phyloP scores from a whole-genome alignment of 2,329 filamentous ascomycete genomes.

The Trichoderma polysporum region DNA sequence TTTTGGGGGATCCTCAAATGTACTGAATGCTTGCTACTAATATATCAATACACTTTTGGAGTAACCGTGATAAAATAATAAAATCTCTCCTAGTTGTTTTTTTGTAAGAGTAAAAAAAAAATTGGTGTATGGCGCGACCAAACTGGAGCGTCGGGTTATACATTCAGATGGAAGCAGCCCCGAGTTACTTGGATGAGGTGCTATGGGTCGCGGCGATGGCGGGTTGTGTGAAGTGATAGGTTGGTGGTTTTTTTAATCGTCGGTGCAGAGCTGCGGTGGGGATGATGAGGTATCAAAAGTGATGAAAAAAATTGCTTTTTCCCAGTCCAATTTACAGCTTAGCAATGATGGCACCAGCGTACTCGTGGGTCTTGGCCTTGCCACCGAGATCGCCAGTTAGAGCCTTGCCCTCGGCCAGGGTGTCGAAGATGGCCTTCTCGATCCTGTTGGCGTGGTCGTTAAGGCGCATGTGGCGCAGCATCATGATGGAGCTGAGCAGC shows the following conservation, averaged over 20 bases:
- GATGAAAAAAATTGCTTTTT: neutral
- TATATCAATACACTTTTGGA: slow-evolving; percentile 12
- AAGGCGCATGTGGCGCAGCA: slow-evolving; percentile 97
- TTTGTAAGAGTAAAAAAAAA: neutral
- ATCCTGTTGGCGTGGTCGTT: slow-evolving; percentile 81
- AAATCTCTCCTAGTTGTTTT: neutral
- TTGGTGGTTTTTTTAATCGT: neutral
- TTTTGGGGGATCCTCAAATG: neutral
- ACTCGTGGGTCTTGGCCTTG: slow-evolving; percentile 94
- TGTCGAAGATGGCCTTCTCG: slow-evolving; percentile 92
- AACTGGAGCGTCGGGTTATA: neutral
- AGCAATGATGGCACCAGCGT: slow-evolving; percentile 84
- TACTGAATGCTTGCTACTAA: slow-evolving; percentile 16
- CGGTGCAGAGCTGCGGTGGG: neutral
- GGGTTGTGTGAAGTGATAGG: neutral
- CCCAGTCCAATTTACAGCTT: slow-evolving; percentile 50
- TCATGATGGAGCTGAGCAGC: slow-evolving; percentile 96
- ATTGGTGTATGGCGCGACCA: neutral
- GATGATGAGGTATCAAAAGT: slow-evolving; percentile 7
- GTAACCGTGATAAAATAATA: neutral
- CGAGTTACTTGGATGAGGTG: neutral
- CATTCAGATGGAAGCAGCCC: neutral
- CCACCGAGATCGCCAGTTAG: slow-evolving; percentile 96
- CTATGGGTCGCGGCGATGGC: neutral
- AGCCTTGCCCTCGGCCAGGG: slow-evolving; percentile 91